Evolutionary conservation across 176 grass and related monocot genomes (phyloP), one percentile per base, ranked within the genome.

Genomic region (Otatea glauca): DNA sequence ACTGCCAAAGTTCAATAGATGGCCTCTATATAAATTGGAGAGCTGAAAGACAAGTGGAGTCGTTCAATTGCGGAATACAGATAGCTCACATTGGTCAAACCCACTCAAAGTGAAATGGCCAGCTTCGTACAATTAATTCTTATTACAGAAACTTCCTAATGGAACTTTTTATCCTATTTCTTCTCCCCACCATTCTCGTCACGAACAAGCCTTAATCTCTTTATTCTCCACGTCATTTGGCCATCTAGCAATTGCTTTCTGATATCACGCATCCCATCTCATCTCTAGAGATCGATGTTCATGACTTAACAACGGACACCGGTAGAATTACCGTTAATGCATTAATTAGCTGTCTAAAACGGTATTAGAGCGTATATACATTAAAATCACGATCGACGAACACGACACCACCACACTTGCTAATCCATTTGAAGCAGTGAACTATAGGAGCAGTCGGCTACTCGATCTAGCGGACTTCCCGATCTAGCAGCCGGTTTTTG

Each of bases 1-100:
- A 1, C 4, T 43, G 17, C 44, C 9, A 72, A 72, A 49, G 23
- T 27, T 79, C 29, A 38, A 39, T 15, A 18, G 12, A 20, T 29
- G 38, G 24, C 64, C 32, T 34, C 20, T 6, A 51, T 4, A 2
- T 14, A 60, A 35, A 38, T 25, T 12, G 7, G 13, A 54, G 45
- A 51, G n/a, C 16, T 13, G 20, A 50, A 17, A 25, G 62, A 0
- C 44, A 39, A 2, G 35, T 3, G 9, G 23, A 69, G 63, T 38
- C 67, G 7, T 55, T 6, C 10, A 11, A 56, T 35, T n/a, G 14
- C 29, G 47, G 17, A 25, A 12, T 74, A 51, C 17, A 20, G 10
- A 79, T 18, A 17, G 47, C 60, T 65, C 16, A 9, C n/a, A 81
- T 87, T 59, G 63, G 37, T 67, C 39, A 74, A 87, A 87, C 8